Evolutionary conservation across 345 rosid species (phyloP).

Genomic region (Citrus mangshanensis): DNA sequence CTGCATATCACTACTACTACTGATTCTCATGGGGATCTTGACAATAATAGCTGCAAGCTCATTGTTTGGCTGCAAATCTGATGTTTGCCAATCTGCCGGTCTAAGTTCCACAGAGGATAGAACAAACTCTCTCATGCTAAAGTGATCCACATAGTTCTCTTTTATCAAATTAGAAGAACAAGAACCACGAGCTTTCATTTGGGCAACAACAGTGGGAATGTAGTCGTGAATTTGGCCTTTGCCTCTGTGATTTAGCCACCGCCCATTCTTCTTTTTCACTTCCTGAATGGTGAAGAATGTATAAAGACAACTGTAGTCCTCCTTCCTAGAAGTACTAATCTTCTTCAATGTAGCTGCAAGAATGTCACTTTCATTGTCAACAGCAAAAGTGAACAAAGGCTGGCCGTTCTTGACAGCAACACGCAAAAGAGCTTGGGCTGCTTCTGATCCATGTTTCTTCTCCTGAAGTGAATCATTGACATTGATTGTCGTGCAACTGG

Average conservation of each 20-base stretch:
- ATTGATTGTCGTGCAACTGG: constrained; percentile 30
- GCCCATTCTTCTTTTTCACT: constrained; percentile 65
- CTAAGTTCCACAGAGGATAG: constrained; percentile 55
- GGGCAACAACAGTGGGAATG: constrained; percentile 67
- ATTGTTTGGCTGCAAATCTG: constrained; percentile 52
- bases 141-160: constrained; percentile 29
- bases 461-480: constrained; percentile 36
- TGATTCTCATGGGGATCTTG: constrained; percentile 42
- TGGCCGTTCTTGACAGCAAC: constrained; percentile 80
- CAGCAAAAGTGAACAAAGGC: constrained; percentile 82
- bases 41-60: constrained; percentile 90
- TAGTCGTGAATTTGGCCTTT: constrained; percentile 61
- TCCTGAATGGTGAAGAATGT: constrained; percentile 74
- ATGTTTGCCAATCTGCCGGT: constrained; percentile 35
- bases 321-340: constrained; percentile 41
- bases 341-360: constrained; percentile 77
- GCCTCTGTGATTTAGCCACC: constrained; percentile 72
- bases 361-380: constrained; percentile 63
- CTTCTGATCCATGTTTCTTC: constrained; percentile 41
- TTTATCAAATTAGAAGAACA: constrained; percentile 22
- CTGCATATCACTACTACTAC: constrained; percentile 19
- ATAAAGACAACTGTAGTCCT: constrained; percentile 54
- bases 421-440: constrained; percentile 76
- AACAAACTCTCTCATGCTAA: constrained; percentile 59
- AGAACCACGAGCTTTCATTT: constrained; percentile 70